Evolutionary conservation across 1,139 yeast genomes (phyloP), one percentile per base, ranked within the genome.

Genomic region (Hansenula anomala): DNA sequence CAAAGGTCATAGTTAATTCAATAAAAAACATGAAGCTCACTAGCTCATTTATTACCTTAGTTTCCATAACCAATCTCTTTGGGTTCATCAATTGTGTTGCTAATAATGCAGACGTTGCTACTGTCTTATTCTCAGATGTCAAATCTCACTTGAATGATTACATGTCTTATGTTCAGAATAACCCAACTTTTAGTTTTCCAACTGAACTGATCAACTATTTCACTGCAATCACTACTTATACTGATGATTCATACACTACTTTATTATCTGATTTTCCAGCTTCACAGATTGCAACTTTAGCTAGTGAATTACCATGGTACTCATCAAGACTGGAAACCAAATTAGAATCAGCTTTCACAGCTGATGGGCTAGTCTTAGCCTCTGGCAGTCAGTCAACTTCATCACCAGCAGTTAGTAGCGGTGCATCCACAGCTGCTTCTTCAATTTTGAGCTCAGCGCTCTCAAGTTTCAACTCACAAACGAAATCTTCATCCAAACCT

Each of bases 221-320:
- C 47, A 45, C 48, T 33, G 52, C 50, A 31, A 56, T 58, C 36
- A 44, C 50, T 29, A 64, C 68, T 32, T 63, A 63, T 52, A 60
- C 64, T 19, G 68, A 63, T 44, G 59, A 61, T 30, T 57, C 64
- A 18, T 63, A 61, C 56, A 64, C 67, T 36, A 54, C 66, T 15
- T 49, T 59, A 36, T 52, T 54, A 38, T 37, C 52, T 34, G 38
- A 40, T 18, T 40, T 51, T 17, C 48, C 50, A 34, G 41, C 45
- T 28, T 39, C 52, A 25, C 54, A 49, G 19, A 52, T 54, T 36
- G 49, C 58, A 16, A 35, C 53, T 6, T 51, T 64, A 44, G 59
- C 58, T 24, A 58, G 66, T 25, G 57, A 49, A 29, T 50, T 66
- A 33, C 66, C 69, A 48, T 65, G 69, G 69, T 64, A 64, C 49